phyloP scores from a whole-genome alignment of 345 rosid genomes.

The Ceriops zippeliana region DNA sequence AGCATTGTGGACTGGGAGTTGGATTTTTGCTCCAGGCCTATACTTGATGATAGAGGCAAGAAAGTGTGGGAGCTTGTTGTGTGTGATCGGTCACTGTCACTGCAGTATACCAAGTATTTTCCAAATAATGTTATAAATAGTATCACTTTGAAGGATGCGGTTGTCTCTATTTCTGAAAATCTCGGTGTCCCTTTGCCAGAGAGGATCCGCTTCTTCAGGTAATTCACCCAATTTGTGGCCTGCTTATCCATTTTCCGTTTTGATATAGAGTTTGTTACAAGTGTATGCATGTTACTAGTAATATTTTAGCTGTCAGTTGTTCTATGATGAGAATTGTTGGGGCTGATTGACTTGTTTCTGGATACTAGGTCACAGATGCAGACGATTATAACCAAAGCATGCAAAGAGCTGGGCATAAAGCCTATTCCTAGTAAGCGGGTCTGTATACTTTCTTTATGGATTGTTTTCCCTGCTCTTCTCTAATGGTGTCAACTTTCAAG shows the following conservation, averaged over 20 bases:
- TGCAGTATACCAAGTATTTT: conserved; percentile 81
- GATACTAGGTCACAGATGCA: conserved; percentile 86
- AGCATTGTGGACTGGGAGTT: conserved; percentile 84
- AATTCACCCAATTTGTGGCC: background rate
- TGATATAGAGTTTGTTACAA: too few relatives aligned
- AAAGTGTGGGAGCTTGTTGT: conserved; percentile 94
- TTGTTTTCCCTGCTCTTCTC: conserved; percentile 9
- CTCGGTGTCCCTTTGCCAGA: conserved; percentile 74
- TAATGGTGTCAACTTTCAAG: background rate
- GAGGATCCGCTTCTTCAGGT: conserved; percentile 88
- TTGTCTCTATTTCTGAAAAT: conserved; percentile 56
- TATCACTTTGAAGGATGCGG: conserved; percentile 74
- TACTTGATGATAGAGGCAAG: conserved; percentile 82
- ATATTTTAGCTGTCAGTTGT: background rate
- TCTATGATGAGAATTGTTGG: background rate
- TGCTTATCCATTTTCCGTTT: background rate
- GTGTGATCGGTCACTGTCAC: conserved; percentile 79
- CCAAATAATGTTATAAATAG: conserved; percentile 92
- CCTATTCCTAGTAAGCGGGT: conserved; percentile 89
- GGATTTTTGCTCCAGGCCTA: conserved; percentile 94
- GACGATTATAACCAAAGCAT: conserved; percentile 81
- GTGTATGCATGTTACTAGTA: background rate
- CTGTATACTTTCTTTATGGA: conserved; percentile 15
- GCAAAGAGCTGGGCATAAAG: conserved; percentile 76
- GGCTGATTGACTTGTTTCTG: conserved; percentile 3